Base-by-base conservation (phyloP, 495 filamentous ascomycete species). In the Talaromyces borbonicus region DNA sequence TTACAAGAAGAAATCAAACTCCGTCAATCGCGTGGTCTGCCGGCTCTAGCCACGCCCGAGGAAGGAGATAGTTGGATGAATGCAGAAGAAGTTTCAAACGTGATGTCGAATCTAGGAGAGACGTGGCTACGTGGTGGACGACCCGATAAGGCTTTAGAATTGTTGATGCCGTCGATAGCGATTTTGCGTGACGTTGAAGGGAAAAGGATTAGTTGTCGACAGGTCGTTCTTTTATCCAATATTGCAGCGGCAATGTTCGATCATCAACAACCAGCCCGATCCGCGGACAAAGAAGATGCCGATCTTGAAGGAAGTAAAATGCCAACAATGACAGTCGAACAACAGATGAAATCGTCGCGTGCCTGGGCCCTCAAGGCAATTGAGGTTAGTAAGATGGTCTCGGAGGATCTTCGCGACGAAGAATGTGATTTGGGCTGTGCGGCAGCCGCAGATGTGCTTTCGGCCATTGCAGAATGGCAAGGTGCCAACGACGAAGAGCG, bases 371-470 rank as follows among this genome's bases (percentile, higher is more conserved):
- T 74, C 11, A 90, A 86, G 56, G 77, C 89, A n/a, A 55, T 87
- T 8, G 68, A 72, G 18, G 66, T 84, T 25, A 74, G 77, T 1
- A 64, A 58, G 7, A 66, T 58, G 5, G 83, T 87, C 22, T 46
- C 65, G 20, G 71, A 75, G 11, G 70, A 73, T 5, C 56, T 80
- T n/a, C 67, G 84, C 36, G 87, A 79, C 4, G 72, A 81, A 24
- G 85, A 93, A 56, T 97, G 92, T 57, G 87, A 94, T 64, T 52
- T 79, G n/a, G 84, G 79, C 11, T 96, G 92, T 58, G 84, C 81
- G 0, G 81, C 78, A 8, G 85, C 90, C n/a, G 82, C 81, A 31
- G 80, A 85, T 59, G 95, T 94, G 61, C 72, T 96, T 36, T 92
- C 80, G 9, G 83, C 89, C 49, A 77, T 98, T 51, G 81, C 87